Evolutionary conservation across 2,329 filamentous ascomycete genomes (phyloP).

Genomic region (Cadophora malorum): DNA sequence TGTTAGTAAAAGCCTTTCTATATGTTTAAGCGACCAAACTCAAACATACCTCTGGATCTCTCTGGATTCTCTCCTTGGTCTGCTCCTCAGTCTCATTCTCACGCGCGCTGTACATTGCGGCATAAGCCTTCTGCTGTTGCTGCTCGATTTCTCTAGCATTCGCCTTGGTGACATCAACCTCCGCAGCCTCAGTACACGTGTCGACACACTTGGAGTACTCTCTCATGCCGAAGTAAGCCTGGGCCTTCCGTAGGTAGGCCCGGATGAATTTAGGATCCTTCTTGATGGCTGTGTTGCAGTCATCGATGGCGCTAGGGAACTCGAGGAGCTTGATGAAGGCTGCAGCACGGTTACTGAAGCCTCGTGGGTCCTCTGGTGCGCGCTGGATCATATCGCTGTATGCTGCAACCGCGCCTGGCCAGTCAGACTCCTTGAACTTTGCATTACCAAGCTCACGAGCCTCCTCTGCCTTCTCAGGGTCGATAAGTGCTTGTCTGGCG

Average conservation of each 20-base stretch:
- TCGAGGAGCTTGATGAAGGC: conserved; percentile 96
- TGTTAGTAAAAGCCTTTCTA: conserved; percentile 30
- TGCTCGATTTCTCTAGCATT: conserved; percentile 91
- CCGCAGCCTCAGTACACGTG: conserved; percentile 79
- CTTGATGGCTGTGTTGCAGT: conserved; percentile 91
- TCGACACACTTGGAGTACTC: conserved; percentile 97
- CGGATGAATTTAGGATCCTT: conserved; percentile 91
- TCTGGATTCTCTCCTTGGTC: conserved; percentile 87
- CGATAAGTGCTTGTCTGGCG: conserved; percentile 81
- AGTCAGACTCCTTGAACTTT: conserved; percentile 97
- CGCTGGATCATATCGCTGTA: conserved; percentile 98
- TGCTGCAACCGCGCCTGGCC: conserved; percentile 91
- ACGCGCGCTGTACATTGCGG: conserved; percentile 86
- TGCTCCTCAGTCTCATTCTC: conserved; percentile 97
- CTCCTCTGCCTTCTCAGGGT: conserved; percentile 91
- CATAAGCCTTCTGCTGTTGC: conserved; percentile 90
- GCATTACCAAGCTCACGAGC: conserved; percentile 93
- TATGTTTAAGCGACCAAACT: conserved; percentile 48
- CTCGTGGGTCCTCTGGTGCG: conserved; percentile 87
- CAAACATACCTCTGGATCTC: conserved; percentile 77
- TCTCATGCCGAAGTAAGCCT: conserved; percentile 96
- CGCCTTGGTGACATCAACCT: conserved; percentile 77
- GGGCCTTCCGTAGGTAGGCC: conserved; percentile 94
- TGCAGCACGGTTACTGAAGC: conserved; percentile 96
- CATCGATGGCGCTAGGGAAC: conserved; percentile 90